Evolutionary conservation across 164 flowering plant genomes (phyloP), one percentile per base, ranked within the genome.

Genomic region (Macadamia tetraphylla): DNA sequence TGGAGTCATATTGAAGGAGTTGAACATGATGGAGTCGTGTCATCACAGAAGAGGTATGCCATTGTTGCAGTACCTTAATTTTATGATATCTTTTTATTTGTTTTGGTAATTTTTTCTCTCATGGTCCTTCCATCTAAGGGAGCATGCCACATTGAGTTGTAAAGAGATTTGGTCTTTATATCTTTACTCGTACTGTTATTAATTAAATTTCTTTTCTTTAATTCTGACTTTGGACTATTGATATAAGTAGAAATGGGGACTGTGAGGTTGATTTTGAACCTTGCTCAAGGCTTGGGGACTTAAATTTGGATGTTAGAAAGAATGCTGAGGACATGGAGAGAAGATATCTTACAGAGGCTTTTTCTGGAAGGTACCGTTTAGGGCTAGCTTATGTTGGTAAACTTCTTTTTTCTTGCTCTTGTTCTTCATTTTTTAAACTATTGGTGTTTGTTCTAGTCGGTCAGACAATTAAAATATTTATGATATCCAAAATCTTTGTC

Each of bases 261-360:
- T n/a, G 53, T 73, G 84, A 71, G 62, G 71, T 71, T 77, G 90
- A 83, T 58, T 81, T 85, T 80, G 97, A 89, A 71, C 87, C 91
- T 72, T 91, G 92, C 83, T 86, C 92, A 68, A 91, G 87, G 92
- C 90, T 91, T 18, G 97, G 83, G 84, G 93, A 87, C 79, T 81
- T 91, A 70, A 88, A 94, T 80, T 81, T 91, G 89, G 92, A 91
- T 79, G 83, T 85, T 56, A 70, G 80, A 77, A 86, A 80, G 76
- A 79, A 77, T 73, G 73, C 81, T 29, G 79, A 63, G 31, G 84
- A 71, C 65, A 52, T 52, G 29, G 85, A 79, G 73, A 76, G 71
- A 70, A 79, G 70, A 73, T 62, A 72, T 72, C 64, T 70, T 31
- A 52, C 68, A 14, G 83, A 81, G 46, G 79, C 75, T 63, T 60